Conservation (phyloP, 768 basidiomycete species). For the Cyathus striatus region DNA sequence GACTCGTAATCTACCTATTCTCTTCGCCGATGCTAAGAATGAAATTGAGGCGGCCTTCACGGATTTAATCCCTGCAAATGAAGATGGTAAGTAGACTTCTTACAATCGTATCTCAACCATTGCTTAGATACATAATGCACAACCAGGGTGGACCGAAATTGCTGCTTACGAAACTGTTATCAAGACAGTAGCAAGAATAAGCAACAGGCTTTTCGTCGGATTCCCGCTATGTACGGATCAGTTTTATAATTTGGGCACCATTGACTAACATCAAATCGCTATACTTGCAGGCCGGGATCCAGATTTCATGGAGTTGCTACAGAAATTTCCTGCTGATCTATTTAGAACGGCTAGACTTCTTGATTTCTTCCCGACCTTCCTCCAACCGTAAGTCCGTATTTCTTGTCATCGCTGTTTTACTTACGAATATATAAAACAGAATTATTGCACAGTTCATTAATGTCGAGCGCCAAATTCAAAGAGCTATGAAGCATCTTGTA, state of each 20-base stretch:
- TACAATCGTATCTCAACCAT: not conserved
- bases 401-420: constrained; percentile 1
- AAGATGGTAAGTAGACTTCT: constrained; percentile 3
- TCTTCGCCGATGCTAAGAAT: constrained; percentile 26
- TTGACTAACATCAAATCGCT: not conserved
- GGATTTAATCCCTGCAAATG: constrained; percentile 20
- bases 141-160: constrained; percentile 33
- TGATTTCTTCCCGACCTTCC: constrained; percentile 13
- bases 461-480: constrained; percentile 13
- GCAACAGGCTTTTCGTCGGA: constrained; percentile 37
- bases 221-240: constrained; percentile 30
- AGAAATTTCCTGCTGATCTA: constrained; percentile 14
- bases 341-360: constrained; percentile 10
- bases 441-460: constrained; percentile 18
- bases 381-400: constrained; percentile 12
- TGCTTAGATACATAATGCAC: not conserved
- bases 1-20: constrained; percentile 21
- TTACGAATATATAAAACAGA: constrained; percentile 5
- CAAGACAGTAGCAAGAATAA: constrained; percentile 28
- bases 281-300: constrained; percentile 12
- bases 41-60: constrained; percentile 29
- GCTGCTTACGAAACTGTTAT: constrained; percentile 15
- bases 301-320: constrained; percentile 15
- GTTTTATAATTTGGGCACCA: not conserved
- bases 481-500: constrained; percentile 18